Percentiles rank a stretch among this genome's conserved stretches.
Evolutionary conservation across 2,329 filamentous ascomycete species (phyloP).

Genomic region (Hypoxylon sp.): DNA sequence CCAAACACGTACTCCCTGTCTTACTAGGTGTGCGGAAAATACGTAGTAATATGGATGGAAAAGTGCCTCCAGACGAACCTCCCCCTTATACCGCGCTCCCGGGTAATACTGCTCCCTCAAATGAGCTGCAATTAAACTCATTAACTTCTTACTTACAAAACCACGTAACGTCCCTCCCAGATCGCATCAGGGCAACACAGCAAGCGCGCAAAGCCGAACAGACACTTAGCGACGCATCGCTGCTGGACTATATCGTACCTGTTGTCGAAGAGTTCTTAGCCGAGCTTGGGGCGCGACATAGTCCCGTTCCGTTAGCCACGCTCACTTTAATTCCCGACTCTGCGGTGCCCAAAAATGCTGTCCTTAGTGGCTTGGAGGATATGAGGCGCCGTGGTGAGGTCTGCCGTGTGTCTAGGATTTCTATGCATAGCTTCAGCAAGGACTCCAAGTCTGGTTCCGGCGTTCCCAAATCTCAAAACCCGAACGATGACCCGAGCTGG

Average conservation of each 20-base stretch:
- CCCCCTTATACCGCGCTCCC: constrained; percentile 48
- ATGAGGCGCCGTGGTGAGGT: constrained; percentile 51
- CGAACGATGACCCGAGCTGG: constrained; percentile 36
- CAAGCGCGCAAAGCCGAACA: constrained; percentile 55
- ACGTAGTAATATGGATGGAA: constrained; percentile 38
- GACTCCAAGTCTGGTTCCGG: constrained; percentile 25
- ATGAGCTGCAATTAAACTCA: constrained; percentile 35
- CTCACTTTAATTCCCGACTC: constrained; percentile 62
- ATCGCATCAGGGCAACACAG: constrained; percentile 57
- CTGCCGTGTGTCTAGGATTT: constrained; percentile 47
- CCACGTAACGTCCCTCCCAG: constrained; percentile 57
- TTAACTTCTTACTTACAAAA: constrained; percentile 49
- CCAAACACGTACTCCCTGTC: neutral
- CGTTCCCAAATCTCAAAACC: neutral
- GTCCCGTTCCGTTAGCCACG: constrained; percentile 57
- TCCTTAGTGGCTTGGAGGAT: constrained; percentile 51
- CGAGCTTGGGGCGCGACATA: constrained; percentile 55
- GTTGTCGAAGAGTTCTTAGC: constrained; percentile 60
- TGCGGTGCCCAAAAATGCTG: constrained; percentile 55
- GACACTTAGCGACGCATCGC: constrained; percentile 57
- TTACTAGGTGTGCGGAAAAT: neutral
- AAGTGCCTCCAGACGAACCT: constrained; percentile 36
- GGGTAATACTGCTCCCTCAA: constrained; percentile 8
- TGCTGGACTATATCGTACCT: constrained; percentile 59
- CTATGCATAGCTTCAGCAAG: constrained; percentile 10